Evolutionary conservation across 352 stramenopile genomes (phyloP).

Genomic region (Phytophthora melonis): DNA sequence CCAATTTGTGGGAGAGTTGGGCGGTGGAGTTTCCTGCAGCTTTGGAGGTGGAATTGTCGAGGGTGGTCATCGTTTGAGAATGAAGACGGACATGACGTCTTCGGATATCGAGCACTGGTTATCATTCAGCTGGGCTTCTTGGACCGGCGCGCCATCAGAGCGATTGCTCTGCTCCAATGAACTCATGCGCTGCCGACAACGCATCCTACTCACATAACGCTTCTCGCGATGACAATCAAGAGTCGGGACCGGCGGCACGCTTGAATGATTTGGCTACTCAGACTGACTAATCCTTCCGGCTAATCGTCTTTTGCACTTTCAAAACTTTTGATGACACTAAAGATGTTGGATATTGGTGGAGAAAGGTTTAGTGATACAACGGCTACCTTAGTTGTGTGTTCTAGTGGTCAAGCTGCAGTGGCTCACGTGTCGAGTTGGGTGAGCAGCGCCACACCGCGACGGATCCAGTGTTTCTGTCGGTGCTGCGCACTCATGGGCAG

Average conservation of each 20-base stretch:
- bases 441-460: conserved; percentile 93
- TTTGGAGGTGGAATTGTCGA: conserved; percentile 7
- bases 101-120: not conserved
- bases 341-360: not conserved
- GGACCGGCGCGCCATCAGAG: not conserved
- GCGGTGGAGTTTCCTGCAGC: not conserved
- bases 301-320: too few species aligned
- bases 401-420: not conserved
- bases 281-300: not conserved
- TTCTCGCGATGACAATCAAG: conserved; percentile 22
- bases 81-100: not conserved
- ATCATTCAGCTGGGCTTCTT: too few species aligned
- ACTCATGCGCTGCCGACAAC: conserved; percentile 6
- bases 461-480: conserved; percentile 96
- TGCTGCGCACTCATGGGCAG: conserved; percentile 90
- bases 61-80: conserved; percentile 4
- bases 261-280: not conserved
- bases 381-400: not conserved
- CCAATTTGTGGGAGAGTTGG: not conserved
- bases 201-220: conserved; percentile 23
- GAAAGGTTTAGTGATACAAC: not conserved
- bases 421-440: conserved; percentile 91
- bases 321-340: too few species aligned
- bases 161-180: conserved; percentile 32
- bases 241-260: not conserved